Percentiles rank a stretch among this genome's conserved stretches.
Conservation (phyloP, 305 asterid species). For the Fraxinus paxiana region DNA sequence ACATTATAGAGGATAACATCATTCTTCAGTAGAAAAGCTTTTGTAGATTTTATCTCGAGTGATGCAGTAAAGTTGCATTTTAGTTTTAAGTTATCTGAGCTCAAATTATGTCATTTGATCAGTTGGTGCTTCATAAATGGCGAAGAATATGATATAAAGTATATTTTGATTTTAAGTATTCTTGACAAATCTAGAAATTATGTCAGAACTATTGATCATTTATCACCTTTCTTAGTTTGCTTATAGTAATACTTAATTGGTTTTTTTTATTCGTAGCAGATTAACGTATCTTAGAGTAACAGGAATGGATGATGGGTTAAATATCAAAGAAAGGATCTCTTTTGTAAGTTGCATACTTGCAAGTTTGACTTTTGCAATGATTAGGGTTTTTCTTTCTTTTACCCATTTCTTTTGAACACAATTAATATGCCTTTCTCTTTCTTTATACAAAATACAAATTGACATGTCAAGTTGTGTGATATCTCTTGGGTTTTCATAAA, state of each 20-base stretch:
- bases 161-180: constrained; percentile 1
- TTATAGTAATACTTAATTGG: neutral
- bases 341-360: constrained; percentile 56
- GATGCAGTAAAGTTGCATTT: neutral
- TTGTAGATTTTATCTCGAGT: constrained; percentile 13
- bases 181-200: neutral
- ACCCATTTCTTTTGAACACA: neutral
- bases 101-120: constrained; percentile 13
- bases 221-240: constrained; percentile 5
- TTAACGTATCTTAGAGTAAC: constrained; percentile 77
- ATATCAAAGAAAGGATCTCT: constrained; percentile 70
- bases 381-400: constrained; percentile 14
- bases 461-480: constrained; percentile 8
- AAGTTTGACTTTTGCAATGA: constrained; percentile 6
- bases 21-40: neutral
- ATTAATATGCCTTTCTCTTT: constrained; percentile 8
- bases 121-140: constrained; percentile 15
- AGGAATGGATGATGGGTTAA: constrained; percentile 89
- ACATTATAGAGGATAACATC: constrained; percentile 15
- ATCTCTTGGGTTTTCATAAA: neutral
- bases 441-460: constrained; percentile 3
- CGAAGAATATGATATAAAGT: neutral
- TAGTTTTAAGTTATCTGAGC: neutral
- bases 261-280: constrained; percentile 40
- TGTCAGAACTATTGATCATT: neutral